phyloP scores from a whole-genome alignment of 495 filamentous ascomycete genomes.

The Patellaria atrata region DNA sequence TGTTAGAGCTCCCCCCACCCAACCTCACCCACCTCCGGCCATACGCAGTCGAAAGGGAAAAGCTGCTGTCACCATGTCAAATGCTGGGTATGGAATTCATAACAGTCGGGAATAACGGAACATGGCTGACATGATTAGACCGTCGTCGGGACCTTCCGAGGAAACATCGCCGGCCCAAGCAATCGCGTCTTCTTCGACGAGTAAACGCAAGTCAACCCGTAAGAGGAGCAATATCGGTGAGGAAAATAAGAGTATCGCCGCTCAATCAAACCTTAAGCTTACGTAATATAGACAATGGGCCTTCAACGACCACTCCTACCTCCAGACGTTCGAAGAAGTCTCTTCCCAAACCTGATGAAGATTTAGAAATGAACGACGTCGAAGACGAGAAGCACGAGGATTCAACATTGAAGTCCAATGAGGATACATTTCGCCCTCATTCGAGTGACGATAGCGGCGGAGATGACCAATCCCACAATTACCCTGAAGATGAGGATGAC shows the following conservation, averaged over 20 bases:
- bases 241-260: conserved; percentile 11
- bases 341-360: conserved; percentile 17
- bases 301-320: conserved; percentile 18
- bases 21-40: conserved; percentile 8
- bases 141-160: conserved; percentile 23
- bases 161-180: conserved; percentile 31
- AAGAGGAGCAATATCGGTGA: conserved; percentile 8
- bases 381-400: conserved; percentile 36
- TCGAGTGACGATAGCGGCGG: conserved; percentile 35
- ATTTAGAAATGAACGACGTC: conserved; percentile 34
- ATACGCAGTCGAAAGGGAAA: conserved; percentile 36
- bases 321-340: conserved; percentile 37
- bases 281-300: conserved; percentile 7
- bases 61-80: conserved; percentile 61
- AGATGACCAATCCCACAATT: conserved; percentile 35
- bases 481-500: conserved; percentile 53
- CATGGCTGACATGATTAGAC: conserved; percentile 19
- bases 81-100: conserved; percentile 51
- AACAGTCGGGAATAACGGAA: not conserved
- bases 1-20: conserved; percentile 11
- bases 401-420: conserved; percentile 23
- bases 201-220: conserved; percentile 9
- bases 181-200: conserved; percentile 31
- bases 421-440: conserved; percentile 28
- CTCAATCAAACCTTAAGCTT: not conserved